Conservation (phyloP, 2,329 filamentous ascomycete genomes). For the Aspergillus glaucus region DNA sequence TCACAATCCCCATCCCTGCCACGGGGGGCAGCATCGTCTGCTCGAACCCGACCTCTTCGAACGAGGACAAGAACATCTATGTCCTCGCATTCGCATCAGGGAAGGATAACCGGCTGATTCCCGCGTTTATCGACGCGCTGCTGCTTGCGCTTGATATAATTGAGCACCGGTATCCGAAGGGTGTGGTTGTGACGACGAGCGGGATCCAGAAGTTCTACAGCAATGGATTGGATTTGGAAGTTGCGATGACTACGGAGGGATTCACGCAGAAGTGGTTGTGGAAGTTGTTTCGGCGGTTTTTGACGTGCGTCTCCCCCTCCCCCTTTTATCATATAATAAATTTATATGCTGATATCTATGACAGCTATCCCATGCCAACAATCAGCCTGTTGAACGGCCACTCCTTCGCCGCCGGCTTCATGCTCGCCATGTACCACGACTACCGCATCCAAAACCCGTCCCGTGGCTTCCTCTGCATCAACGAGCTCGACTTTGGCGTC, state of each 20-base stretch:
- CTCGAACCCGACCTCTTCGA: conserved; percentile 51
- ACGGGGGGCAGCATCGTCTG: conserved; percentile 55
- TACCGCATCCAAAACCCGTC: conserved; percentile 69
- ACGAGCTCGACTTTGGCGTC: conserved; percentile 74
- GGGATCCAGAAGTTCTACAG: conserved; percentile 72
- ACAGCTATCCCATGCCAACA: conserved; percentile 71
- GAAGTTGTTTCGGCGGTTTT: conserved; percentile 57
- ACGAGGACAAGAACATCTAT: conserved; percentile 50
- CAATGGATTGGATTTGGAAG: conserved; percentile 72
- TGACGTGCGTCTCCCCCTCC: conserved; percentile 43
- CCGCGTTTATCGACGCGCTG: conserved; percentile 60
- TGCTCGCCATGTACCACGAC: conserved; percentile 76
- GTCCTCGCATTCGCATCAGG: conserved; percentile 65
- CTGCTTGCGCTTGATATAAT: conserved; percentile 68
- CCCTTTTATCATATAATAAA: not conserved
- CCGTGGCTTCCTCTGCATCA: conserved; percentile 70
- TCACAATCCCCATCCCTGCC: conserved; percentile 54
- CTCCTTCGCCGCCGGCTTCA: conserved; percentile 74
- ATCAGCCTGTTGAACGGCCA: conserved; percentile 74
- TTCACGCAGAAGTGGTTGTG: conserved; percentile 60
- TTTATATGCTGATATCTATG: not conserved
- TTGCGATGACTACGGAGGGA: conserved; percentile 53
- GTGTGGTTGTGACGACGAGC: conserved; percentile 71
- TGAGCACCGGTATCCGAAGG: conserved; percentile 60
- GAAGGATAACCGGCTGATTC: conserved; percentile 70